Conservation (phyloP, 805 yeast genomes). For the Candida nonsorbophila region DNA sequence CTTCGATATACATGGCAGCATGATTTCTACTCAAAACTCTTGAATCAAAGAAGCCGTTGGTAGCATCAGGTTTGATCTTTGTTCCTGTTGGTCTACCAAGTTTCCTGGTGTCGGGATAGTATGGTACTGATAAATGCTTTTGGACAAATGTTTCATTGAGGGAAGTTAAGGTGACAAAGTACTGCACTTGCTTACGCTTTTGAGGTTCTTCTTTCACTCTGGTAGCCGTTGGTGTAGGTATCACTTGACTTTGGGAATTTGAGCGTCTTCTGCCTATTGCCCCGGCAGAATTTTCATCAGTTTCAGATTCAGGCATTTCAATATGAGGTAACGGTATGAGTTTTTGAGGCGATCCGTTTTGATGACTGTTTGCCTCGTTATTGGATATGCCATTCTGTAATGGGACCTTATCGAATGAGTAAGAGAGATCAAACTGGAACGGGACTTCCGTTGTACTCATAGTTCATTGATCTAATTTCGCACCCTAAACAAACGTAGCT, state of each 20-base stretch:
- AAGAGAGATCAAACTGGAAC: too few relatives aligned
- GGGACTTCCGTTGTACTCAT: too few relatives aligned
- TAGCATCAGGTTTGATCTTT: conserved; percentile 50
- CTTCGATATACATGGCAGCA: conserved; percentile 81
- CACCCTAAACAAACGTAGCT: too few relatives aligned
- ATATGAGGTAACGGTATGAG: too few relatives aligned
- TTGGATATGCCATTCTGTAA: too few relatives aligned
- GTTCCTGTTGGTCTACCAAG: conserved; percentile 87
- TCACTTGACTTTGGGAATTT: conserved; percentile 38
- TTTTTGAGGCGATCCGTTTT: too few relatives aligned
- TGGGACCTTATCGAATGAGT: too few relatives aligned
- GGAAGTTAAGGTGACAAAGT: conserved; percentile 67
- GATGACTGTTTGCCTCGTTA: too few relatives aligned
- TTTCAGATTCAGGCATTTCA: too few relatives aligned
- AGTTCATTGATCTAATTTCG: too few relatives aligned
- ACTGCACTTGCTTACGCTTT: conserved; percentile 28
- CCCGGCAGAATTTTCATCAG: too few relatives aligned
- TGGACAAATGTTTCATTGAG: conserved; percentile 78
- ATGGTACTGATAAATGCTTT: conserved; percentile 76
- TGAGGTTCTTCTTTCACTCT: conserved; percentile 9
- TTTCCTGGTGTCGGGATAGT: conserved; percentile 74
- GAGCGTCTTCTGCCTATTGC: conserved; percentile 29
- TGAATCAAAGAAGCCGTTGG: conserved; percentile 92
- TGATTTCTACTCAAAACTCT: conserved; percentile 90
- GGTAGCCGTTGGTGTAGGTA: conserved; percentile 16